Percentiles rank a stretch among this genome's conserved stretches.
These are phyloP conservation scores for Diaporthe caulivora DNA, from an alignment of 2,329 filamentous ascomycete species.

Conservation along the genomic window DNA sequence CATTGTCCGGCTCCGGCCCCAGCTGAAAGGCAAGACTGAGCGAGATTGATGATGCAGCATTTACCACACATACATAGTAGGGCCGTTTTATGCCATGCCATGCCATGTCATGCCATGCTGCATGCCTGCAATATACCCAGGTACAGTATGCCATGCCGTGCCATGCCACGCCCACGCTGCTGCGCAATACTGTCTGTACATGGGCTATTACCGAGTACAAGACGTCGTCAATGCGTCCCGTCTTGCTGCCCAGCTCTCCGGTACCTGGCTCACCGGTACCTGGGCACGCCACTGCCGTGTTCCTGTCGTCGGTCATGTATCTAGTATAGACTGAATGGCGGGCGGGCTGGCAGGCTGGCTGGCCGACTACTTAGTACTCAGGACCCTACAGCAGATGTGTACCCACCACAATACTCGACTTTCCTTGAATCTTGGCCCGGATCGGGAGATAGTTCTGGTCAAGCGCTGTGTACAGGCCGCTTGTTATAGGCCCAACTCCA, in stretches of 20 bases:
- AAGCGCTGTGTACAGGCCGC: constrained; percentile 17
- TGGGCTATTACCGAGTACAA: neutral
- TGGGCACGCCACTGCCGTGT: neutral
- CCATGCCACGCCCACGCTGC: neutral
- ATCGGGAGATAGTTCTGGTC: constrained; percentile 23
- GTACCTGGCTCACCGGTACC: neutral
- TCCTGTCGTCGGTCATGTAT: neutral
- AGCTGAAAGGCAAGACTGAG: neutral
- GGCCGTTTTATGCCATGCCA: constrained; percentile 13
- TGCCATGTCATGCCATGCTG: constrained; percentile 1
- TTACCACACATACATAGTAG: neutral
- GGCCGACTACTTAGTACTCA: too few relatives aligned
- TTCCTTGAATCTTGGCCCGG: constrained; percentile 23
- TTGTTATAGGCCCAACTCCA: constrained; percentile 15
- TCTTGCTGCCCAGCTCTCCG: neutral
- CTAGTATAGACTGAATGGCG: too few relatives aligned
- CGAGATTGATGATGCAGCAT: constrained; percentile 10
- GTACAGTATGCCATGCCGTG: constrained; percentile 8
- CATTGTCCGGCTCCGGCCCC: constrained; percentile 27
- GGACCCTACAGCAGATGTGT: neutral
- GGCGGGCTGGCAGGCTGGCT: too few relatives aligned
- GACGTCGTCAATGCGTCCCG: neutral
- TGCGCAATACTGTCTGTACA: neutral
- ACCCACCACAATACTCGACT: constrained; percentile 5
- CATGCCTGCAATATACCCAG: neutral